Evolutionary conservation across 192 early-diverging fungal species (phyloP).

Genomic region (Glomus cerebriforme): DNA sequence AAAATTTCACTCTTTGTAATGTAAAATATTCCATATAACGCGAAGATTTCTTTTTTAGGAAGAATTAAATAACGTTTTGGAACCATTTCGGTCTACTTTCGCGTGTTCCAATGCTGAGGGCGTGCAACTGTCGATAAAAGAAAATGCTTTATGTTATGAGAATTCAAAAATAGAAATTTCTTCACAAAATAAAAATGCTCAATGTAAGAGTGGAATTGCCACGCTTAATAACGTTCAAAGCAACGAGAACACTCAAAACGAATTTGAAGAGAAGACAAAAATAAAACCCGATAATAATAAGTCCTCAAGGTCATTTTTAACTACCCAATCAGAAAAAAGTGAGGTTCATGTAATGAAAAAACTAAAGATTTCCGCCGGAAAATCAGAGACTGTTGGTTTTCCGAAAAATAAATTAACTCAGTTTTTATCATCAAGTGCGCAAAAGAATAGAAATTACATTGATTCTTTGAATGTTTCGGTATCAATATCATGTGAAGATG

Average conservation of each 20-base stretch:
- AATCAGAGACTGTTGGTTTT: background rate
- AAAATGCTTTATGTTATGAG: background rate
- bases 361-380: background rate
- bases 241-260: background rate
- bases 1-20: background rate
- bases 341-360: background rate
- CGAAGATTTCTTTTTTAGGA: slow-evolving; percentile 35
- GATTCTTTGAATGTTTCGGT: background rate
- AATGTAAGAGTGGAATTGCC: background rate
- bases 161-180: background rate
- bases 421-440: background rate
- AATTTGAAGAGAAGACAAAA: background rate
- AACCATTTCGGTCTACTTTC: slow-evolving; percentile 60
- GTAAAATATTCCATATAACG: background rate
- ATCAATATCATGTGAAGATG: background rate
- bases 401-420: background rate
- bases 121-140: background rate
- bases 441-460: background rate
- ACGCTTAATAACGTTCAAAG: background rate
- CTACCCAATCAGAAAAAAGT: background rate
- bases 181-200: background rate
- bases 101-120: slow-evolving; percentile 25
- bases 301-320: background rate
- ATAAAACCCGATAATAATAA: too few species aligned
- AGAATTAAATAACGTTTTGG: slow-evolving; percentile 51